Evolutionary conservation across 352 stramenopile species (phyloP), one percentile per base, ranked within the genome.

Genomic region (Poterioochromonas sp.): DNA sequence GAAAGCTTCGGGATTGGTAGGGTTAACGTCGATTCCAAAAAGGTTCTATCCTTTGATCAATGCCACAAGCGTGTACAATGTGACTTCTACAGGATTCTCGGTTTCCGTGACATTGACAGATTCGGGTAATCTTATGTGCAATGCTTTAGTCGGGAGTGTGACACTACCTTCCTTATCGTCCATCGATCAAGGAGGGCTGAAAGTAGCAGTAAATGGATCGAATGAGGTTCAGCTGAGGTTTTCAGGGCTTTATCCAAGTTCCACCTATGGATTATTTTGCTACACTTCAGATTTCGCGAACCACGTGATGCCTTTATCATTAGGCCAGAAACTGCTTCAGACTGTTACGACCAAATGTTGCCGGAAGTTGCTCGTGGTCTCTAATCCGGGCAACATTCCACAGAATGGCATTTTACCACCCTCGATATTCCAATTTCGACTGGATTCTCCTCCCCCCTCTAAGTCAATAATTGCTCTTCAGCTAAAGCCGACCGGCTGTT

Each of bases 301-400:
- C 29, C 69, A 76, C 32, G 39, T 35, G 11, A 76, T 76, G 69
- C 69, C 69, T 63, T 63, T 76, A 34, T 5, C 11, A 32, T 5
- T 12, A 43, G 40, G 2, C 2, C 39, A 44, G 69, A 26, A 3
- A 5, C 3, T 18, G 22, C 12, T n/a, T n/a, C 2, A 5, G 1
- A 41, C 39, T 11, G 15, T 60, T 22, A 35, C 34, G 11, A 76
- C 69, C 12, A 26, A n/a, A 40, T 76, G 69, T 29, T 76, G 69
- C 29, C 22, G 40, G 18, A 1, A 26, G 5, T 8, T 76, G 1
- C 22, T 44, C 29, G 26, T 63, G 3, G 20, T 41, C 2, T 22
- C 34, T 3, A 44, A 44, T 47, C 15, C 62, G 2, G 32, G 5
- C 5, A 65, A 2, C 18, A 43, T 76, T 34, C 1, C 69, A 29